A percentile compares a stretch with the other conserved stretches of the same genome.
Evolutionary conservation across 108 stramenopile species (phyloP).

Genomic region (Skeletonema costatum): DNA sequence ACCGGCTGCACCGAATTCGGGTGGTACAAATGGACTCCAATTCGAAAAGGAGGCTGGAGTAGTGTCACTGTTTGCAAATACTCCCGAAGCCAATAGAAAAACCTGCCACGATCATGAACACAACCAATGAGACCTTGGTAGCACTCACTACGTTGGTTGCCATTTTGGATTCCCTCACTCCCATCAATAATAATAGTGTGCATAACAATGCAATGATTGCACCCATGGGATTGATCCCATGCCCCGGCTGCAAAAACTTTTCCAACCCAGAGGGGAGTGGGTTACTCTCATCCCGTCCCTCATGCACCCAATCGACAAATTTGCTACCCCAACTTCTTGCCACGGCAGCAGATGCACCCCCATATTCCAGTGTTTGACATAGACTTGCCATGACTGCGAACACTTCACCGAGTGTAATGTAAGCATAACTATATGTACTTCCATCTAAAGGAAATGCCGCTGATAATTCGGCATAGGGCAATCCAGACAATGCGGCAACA

Average conservation of each 20-base stretch:
- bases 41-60: conserved; percentile 31
- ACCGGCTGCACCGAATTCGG: conserved; percentile 47
- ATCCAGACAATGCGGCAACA: conserved; percentile 64
- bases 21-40: conserved; percentile 43
- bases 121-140: conserved; percentile 65
- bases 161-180: conserved; percentile 73
- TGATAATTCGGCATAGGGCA: conserved; percentile 86
- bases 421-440: conserved; percentile 76
- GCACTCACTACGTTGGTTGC: conserved; percentile 79
- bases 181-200: conserved; percentile 58
- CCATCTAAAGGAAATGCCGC: conserved; percentile 78
- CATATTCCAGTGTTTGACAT: conserved; percentile 89
- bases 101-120: conserved; percentile 84
- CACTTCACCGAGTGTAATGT: conserved; percentile 79
- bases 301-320: conserved; percentile 61
- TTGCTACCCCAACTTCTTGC: conserved; percentile 92
- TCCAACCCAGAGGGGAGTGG: neutral
- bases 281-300: conserved; percentile 3
- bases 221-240: conserved; percentile 67
- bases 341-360: conserved; percentile 76
- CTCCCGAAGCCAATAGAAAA: conserved; percentile 40
- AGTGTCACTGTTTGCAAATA: conserved; percentile 12
- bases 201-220: conserved; percentile 54
- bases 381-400: conserved; percentile 76
- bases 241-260: conserved; percentile 18